A percentile compares a stretch with the other conserved stretches of the same genome.
Conservation (phyloP, 306 rosid genomes). For the Lupinus albus region DNA sequence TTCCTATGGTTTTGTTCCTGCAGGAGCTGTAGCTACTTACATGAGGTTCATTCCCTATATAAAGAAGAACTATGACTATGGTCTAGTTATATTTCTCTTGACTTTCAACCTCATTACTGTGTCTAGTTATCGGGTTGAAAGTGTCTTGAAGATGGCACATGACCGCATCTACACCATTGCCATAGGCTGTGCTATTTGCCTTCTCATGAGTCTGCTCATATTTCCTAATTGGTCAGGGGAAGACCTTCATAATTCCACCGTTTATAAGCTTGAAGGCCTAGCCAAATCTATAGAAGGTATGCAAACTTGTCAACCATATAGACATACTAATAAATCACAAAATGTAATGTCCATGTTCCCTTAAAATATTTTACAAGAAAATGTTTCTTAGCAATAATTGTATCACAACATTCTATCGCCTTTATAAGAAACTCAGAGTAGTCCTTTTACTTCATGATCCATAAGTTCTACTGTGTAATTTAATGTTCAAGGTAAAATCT, state of each 20-base stretch:
- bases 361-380: too few species aligned
- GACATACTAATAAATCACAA: too few species aligned
- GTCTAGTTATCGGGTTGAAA: constrained; percentile 71
- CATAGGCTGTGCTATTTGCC: constrained; percentile 82
- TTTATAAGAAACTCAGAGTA: background rate
- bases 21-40: constrained; percentile 85
- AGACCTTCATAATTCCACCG: constrained; percentile 78
- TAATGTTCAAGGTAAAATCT: constrained; percentile 32
- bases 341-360: too few species aligned
- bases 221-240: constrained; percentile 97
- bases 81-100: constrained; percentile 82
- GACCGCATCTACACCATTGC: constrained; percentile 79
- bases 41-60: constrained; percentile 88
- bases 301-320: constrained; percentile 1
- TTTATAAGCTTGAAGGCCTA: constrained; percentile 81
- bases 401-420: constrained; percentile 10
- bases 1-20: constrained; percentile 35
- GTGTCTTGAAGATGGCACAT: constrained; percentile 73
- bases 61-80: constrained; percentile 91
- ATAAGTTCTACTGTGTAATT: constrained; percentile 26
- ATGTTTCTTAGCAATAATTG: background rate
- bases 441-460: background rate
- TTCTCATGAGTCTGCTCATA: constrained; percentile 74
- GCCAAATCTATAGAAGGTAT: constrained; percentile 89
- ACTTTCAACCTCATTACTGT: constrained; percentile 83